Percentiles rank a stretch among this genome's conserved stretches.
Evolutionary conservation across 805 yeast species (phyloP).

Genomic region (Wickerhamomyces kurtzmanii): DNA sequence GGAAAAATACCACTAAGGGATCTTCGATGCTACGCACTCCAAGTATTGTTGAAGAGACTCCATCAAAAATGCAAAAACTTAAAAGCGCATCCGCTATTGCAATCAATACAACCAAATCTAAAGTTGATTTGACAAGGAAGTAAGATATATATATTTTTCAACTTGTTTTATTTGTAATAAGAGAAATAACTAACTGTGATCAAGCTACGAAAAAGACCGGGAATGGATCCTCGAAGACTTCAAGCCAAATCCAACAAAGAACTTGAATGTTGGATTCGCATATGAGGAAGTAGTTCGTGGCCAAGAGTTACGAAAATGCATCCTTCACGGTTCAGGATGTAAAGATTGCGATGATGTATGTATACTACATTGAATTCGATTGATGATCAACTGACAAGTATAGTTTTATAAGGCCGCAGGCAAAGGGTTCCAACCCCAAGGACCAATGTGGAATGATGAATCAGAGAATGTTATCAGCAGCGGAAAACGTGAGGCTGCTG

Average conservation of each 20-base stretch:
- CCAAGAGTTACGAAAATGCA: constrained; percentile 17
- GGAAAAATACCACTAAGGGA: too few species aligned
- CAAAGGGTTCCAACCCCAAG: constrained; percentile 11
- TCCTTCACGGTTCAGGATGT: constrained; percentile 26
- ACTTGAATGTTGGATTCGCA: constrained; percentile 19
- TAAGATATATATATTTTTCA: too few species aligned
- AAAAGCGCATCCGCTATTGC: constrained; percentile 1
- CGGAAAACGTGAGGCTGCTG: constrained; percentile 5
- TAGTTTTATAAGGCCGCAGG: constrained; percentile 22
- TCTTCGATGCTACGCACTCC: constrained; percentile 9
- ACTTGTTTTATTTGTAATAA: too few species aligned
- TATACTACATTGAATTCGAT: too few species aligned
- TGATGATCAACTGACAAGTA: too few species aligned
- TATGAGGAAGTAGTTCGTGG: constrained; percentile 25
- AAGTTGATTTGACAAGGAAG: constrained; percentile 7
- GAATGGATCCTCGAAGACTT: constrained; percentile 29
- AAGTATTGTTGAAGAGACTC: too few species aligned
- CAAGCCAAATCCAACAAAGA: constrained; percentile 22
- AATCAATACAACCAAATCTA: not conserved
- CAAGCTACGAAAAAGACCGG: constrained; percentile 12
- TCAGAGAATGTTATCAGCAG: not conserved
- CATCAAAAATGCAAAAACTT: constrained; percentile 8
- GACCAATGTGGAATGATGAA: constrained; percentile 19
- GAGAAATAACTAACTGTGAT: too few species aligned
- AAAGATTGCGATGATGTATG: constrained; percentile 19